These are phyloP conservation scores for Phyllosticta ampelicida DNA, from an alignment of 2,329 filamentous ascomycete genomes.

Conservation along the genomic window DNA sequence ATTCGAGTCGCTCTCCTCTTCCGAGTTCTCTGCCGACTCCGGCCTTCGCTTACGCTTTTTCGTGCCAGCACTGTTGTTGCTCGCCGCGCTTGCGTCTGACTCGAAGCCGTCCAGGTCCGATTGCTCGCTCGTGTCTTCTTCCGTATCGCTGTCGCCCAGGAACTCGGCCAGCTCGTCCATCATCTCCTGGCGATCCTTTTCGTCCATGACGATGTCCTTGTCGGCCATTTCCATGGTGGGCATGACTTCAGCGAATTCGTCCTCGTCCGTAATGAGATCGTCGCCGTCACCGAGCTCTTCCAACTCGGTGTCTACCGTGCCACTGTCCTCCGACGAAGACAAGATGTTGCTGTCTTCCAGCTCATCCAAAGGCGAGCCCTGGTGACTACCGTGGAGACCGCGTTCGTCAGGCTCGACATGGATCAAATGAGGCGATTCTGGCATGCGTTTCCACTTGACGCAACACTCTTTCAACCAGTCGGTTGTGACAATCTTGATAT, in stretches of 20 bases:
- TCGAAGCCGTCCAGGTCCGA: constrained; percentile 11
- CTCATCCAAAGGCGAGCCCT: constrained; percentile 26
- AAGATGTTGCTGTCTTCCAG: constrained; percentile 23
- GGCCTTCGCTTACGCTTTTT: constrained; percentile 28
- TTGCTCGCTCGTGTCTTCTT: constrained; percentile 25
- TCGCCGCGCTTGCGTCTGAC: constrained; percentile 29
- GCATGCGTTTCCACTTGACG: constrained; percentile 68
- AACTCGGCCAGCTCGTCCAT: constrained; percentile 69
- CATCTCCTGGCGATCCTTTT: constrained; percentile 20
- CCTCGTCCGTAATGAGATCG: constrained; percentile 24
- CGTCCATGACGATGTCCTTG: constrained; percentile 26
- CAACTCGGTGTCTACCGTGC: constrained; percentile 21
- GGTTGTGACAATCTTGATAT: constrained; percentile 83
- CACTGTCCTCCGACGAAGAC: constrained; percentile 35
- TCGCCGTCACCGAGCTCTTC: constrained; percentile 13
- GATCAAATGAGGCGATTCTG: constrained; percentile 70
- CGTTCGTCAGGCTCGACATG: constrained; percentile 59
- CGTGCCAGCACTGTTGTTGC: constrained; percentile 22
- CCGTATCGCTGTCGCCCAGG: constrained; percentile 40
- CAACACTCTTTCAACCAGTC: constrained; percentile 83
- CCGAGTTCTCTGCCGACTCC: constrained; percentile 23
- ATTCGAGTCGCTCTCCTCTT: constrained; percentile 32
- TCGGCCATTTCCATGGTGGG: constrained; percentile 5
- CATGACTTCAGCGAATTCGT: constrained; percentile 16
- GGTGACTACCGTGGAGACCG: constrained; percentile 12